These are phyloP conservation scores for Pseudocercospora crystallina DNA, from an alignment of 2,329 filamentous ascomycete genomes.

Conservation along the genomic window DNA sequence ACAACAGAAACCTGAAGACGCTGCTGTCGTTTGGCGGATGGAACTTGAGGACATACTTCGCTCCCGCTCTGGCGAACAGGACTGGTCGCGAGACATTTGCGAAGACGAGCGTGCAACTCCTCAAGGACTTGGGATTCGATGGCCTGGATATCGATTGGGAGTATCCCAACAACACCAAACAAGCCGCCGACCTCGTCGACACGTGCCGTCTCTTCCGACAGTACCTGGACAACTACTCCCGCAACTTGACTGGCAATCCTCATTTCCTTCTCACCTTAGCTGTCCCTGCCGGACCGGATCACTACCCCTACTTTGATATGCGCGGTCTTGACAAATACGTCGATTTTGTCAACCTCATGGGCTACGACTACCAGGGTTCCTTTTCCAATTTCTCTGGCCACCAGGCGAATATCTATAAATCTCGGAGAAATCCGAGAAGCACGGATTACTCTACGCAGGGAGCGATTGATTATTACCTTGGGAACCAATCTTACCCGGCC, in stretches of 20 bases:
- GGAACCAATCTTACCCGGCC: conserved; percentile 53
- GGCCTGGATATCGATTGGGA: conserved; percentile 51
- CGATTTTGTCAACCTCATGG: conserved; percentile 52
- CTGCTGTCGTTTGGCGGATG: conserved; percentile 83
- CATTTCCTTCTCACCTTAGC: conserved; percentile 46
- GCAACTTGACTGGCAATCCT: conserved; percentile 25
- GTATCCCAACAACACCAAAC: conserved; percentile 41
- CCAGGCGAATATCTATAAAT: conserved; percentile 72
- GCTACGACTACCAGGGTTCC: conserved; percentile 63
- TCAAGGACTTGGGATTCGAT: conserved; percentile 75
- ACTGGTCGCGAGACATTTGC: conserved; percentile 67
- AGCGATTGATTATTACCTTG: conserved; percentile 69
- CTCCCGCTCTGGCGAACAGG: conserved; percentile 61
- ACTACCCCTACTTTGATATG: conserved; percentile 43
- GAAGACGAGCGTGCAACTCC: conserved; percentile 66
- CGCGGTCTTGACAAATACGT: conserved; percentile 38
- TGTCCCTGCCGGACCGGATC: conserved; percentile 41
- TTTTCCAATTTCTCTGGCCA: conserved; percentile 59
- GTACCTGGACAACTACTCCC: conserved; percentile 41
- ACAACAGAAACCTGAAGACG: conserved; percentile 71
- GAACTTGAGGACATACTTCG: conserved; percentile 76
- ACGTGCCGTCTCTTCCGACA: conserved; percentile 32
- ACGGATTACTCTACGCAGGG: conserved; percentile 76
- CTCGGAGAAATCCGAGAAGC: conserved; percentile 53
- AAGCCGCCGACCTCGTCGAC: conserved; percentile 40